Evolutionary conservation across 2,329 filamentous ascomycete genomes (phyloP).

Genomic region (Graphilbum sp.): DNA sequence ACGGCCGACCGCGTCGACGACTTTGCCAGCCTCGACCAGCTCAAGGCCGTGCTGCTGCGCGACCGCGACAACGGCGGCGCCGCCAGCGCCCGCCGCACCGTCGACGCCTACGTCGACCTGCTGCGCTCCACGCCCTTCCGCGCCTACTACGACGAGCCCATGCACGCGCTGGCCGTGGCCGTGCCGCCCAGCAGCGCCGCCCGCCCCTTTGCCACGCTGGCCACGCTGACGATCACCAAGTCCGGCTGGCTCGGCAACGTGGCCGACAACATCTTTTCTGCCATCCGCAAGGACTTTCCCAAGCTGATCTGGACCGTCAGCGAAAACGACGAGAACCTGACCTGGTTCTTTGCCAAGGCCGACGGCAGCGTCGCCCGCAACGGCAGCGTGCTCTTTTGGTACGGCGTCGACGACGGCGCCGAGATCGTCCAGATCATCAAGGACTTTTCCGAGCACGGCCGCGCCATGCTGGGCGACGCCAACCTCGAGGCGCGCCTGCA

Average conservation of each 20-base stretch:
- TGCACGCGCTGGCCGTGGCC: conserved; percentile 85
- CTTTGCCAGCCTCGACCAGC: conserved; percentile 57
- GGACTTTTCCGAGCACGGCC: conserved; percentile 68
- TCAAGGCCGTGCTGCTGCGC: conserved; percentile 69
- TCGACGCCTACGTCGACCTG: conserved; percentile 72
- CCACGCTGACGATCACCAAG: conserved; percentile 86
- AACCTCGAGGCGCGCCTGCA: conserved; percentile 79
- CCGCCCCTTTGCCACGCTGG: conserved; percentile 60
- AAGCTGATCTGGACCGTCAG: conserved; percentile 94
- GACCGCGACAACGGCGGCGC: conserved; percentile 72
- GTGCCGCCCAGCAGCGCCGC: conserved; percentile 54
- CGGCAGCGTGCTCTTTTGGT: conserved; percentile 92
- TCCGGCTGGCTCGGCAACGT: conserved; percentile 89
- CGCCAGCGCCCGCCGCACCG: conserved; percentile 64
- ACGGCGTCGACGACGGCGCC: conserved; percentile 66
- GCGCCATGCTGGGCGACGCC: conserved; percentile 75
- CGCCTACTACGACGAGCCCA: conserved; percentile 84
- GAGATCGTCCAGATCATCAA: conserved; percentile 72
- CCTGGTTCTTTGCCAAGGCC: conserved; percentile 96
- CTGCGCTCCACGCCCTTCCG: conserved; percentile 67
- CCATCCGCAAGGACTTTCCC: conserved; percentile 85
- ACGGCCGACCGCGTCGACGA: conserved; percentile 55
- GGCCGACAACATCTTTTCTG: conserved; percentile 85
- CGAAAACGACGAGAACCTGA: conserved; percentile 88
- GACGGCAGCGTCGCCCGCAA: conserved; percentile 78